Evolutionary conservation across 2,329 filamentous ascomycete genomes (phyloP).

Genomic region (Colletotrichum sp.): DNA sequence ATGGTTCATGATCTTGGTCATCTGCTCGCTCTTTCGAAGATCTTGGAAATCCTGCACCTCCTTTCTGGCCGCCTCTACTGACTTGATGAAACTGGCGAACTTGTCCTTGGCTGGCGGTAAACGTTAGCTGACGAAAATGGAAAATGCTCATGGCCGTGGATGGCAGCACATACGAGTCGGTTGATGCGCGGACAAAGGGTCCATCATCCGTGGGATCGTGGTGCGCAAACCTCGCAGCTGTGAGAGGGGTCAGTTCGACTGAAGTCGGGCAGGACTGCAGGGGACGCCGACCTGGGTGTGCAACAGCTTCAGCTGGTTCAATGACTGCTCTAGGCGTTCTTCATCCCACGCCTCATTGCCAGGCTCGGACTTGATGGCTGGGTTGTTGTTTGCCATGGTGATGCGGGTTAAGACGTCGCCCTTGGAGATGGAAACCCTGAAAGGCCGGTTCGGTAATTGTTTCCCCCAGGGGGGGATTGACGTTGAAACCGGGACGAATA

Average conservation of each 20-base stretch:
- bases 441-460: neutral
- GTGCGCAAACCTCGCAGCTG: constrained; percentile 53
- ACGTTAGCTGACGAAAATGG: neutral
- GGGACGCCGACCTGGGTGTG: constrained; percentile 52
- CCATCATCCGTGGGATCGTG: constrained; percentile 54
- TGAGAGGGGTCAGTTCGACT: constrained; percentile 1
- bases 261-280: neutral
- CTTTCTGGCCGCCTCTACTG: constrained; percentile 49
- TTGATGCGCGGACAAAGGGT: constrained; percentile 55
- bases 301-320: constrained; percentile 57
- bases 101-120: constrained; percentile 51
- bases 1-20: constrained; percentile 54
- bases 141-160: neutral
- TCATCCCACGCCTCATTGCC: constrained; percentile 48
- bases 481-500: neutral
- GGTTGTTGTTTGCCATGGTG: constrained; percentile 18
- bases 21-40: constrained; percentile 51
- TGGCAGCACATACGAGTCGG: constrained; percentile 50
- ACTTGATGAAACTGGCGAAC: constrained; percentile 51
- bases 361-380: neutral
- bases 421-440: neutral
- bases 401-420: neutral
- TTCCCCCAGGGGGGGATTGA: neutral
- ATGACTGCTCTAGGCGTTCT: constrained; percentile 51
- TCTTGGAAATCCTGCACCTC: constrained; percentile 59